Evolutionary conservation across 2,329 filamentous ascomycete genomes (phyloP), one percentile per base, ranked within the genome.

Genomic region (Niveomyces coronatus): DNA sequence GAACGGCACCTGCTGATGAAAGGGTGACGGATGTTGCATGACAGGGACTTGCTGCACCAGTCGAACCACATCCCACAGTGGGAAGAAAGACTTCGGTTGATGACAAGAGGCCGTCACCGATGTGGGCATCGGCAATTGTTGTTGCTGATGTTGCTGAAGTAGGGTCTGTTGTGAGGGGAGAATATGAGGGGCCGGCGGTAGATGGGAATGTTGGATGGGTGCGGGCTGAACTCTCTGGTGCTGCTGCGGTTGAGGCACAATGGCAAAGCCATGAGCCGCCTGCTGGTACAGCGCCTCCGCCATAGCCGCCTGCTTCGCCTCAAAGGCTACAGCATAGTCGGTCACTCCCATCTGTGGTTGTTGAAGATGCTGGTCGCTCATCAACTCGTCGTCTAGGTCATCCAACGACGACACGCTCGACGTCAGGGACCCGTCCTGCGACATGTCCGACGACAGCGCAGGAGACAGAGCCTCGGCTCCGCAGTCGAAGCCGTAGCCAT

Each of bases 381-480:
- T 54, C 42, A 63, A 64, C 23, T 71, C 68, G 15, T 69, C 65
- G 44, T 73, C 57, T 42, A 67, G 48, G 42, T 74, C 70, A 37
- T 70, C 68, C 36, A 73, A 62, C 37, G 64, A 71, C 10, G 70
- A 70, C 22, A 59, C 65, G 46, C 63, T 69, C n/a, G 71, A 75
- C 15, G 64, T 64, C 17, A 75, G 61, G 16, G 72, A 76, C 19
- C 70, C 71, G 46, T 71, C 67, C 47, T 76, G 69, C 7, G 71
- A 74, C 22, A 46, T 58, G 17, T 66, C 69, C 3, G 65, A 63
- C 14, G n/a, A n/a, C n/a, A n/a, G n/a, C n/a, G 63, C 57, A n/a
- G 70, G 68, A 2, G 71, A 74, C 31, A 68, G 58, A 19, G 69
- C 62, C 17, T 60, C 54, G 45, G 61, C 62, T 49, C 63, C 61